Evolutionary conservation across 1,284 basidiomycete species (phyloP).

Genomic region (Mycena citricolor): DNA sequence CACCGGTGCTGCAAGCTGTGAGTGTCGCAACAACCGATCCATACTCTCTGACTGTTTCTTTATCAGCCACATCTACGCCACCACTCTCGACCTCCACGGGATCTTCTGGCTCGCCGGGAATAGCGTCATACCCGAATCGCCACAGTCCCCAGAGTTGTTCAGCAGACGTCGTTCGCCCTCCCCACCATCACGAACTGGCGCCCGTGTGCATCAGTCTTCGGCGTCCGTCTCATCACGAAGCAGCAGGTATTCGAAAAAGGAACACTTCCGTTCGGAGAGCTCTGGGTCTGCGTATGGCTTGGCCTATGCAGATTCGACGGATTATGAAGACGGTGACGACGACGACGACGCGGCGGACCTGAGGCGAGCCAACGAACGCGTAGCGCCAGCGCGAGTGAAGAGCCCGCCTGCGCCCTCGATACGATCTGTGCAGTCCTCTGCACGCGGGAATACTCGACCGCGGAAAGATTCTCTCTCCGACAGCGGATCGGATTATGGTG

Average conservation of each 20-base stretch:
- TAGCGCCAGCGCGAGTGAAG: too few relatives aligned
- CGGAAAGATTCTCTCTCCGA: too few relatives aligned
- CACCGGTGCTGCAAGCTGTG: slow-evolving; percentile 44
- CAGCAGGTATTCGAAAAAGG: slow-evolving; percentile 22
- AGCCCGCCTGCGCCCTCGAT: too few relatives aligned
- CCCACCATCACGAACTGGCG: slow-evolving; percentile 8
- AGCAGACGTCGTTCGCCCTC: slow-evolving; percentile 16
- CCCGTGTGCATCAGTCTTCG: slow-evolving; percentile 9
- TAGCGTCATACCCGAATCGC: slow-evolving; percentile 22
- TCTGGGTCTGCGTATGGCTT: slow-evolving; percentile 47
- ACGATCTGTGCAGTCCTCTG: too few relatives aligned
- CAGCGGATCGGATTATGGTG: too few relatives aligned
- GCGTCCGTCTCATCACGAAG: slow-evolving; percentile 24
- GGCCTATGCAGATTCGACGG: slow-evolving; percentile 51
- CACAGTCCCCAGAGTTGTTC: slow-evolving; percentile 15
- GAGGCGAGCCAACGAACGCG: slow-evolving; percentile 22
- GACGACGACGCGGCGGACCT: slow-evolving; percentile 25
- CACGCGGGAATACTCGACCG: too few relatives aligned
- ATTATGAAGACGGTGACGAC: slow-evolving; percentile 46
- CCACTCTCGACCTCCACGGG: slow-evolving; percentile 20
- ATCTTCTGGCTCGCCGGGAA: slow-evolving; percentile 18
- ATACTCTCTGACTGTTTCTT: too few relatives aligned
- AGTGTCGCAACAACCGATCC: slow-evolving; percentile 31
- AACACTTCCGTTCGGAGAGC: slow-evolving; percentile 30
- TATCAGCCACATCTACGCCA: slow-evolving; percentile 24